Percentiles rank a stretch among this genome's conserved stretches.
Conservation (phyloP, 2,329 filamentous ascomycete species). For the Microdochium paspali region DNA sequence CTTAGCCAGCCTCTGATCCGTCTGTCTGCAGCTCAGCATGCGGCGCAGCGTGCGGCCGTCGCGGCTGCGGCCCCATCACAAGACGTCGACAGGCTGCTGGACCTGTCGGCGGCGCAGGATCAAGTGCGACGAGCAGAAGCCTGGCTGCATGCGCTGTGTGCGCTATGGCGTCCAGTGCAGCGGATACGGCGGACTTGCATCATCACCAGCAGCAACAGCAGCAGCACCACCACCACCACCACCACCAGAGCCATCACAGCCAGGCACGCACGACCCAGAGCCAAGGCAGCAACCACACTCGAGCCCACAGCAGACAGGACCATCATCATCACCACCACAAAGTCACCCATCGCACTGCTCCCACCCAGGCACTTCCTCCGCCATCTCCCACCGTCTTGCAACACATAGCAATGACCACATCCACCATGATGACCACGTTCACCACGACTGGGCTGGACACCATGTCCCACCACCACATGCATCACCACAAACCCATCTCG, state of each 20-base stretch:
- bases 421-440: neutral
- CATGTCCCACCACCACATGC: neutral
- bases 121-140: slow-evolving; percentile 9
- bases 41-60: neutral
- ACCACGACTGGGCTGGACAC: too few species aligned
- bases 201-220: neutral
- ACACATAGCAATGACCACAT: neutral
- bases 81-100: slow-evolving; percentile 3
- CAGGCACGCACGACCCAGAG: slow-evolving; percentile 3
- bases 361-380: too few species aligned
- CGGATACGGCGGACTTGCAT: slow-evolving; percentile 7
- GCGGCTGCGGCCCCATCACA: neutral
- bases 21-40: neutral
- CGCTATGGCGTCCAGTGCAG: slow-evolving; percentile 8
- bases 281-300: slow-evolving; percentile 7
- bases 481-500: slow-evolving; percentile 8
- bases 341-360: too few species aligned
- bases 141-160: slow-evolving; percentile 2
- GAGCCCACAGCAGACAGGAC: too few species aligned
- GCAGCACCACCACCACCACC: slow-evolving; percentile 1
- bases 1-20: neutral
- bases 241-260: slow-evolving; percentile 1
- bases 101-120: slow-evolving; percentile 3
- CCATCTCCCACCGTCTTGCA: too few species aligned
- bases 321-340: too few species aligned